A percentile compares a stretch with the other conserved stretches of the same genome.
phyloP scores from a whole-genome alignment of 495 filamentous ascomycete genomes.

The Aspergillus panamensis region DNA sequence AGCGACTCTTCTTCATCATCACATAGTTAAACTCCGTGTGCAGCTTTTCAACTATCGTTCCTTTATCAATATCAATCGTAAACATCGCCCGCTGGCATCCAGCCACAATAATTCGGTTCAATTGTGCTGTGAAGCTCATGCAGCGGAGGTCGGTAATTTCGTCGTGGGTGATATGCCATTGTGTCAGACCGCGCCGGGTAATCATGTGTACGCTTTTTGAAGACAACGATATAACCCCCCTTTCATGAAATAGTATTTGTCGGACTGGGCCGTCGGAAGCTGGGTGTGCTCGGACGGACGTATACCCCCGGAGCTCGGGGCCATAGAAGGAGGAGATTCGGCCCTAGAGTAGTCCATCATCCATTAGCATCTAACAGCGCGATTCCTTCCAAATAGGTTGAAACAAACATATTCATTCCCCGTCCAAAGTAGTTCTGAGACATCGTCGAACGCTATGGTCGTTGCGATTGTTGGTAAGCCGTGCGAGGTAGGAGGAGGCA shows the following conservation, averaged over 20 bases:
- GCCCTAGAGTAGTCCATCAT: constrained; percentile 51
- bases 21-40: constrained; percentile 72
- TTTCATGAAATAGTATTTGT: constrained; percentile 82
- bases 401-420: constrained; percentile 79
- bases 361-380: constrained; percentile 2
- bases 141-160: constrained; percentile 81
- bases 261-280: constrained; percentile 65
- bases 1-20: constrained; percentile 84
- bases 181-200: constrained; percentile 67
- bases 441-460: constrained; percentile 79
- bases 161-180: constrained; percentile 78
- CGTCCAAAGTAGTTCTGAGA: constrained; percentile 85
- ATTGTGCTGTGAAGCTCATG: constrained; percentile 90
- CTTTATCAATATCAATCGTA: constrained; percentile 83
- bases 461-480: constrained; percentile 61
- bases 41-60: constrained; percentile 69
- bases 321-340: constrained; percentile 82
- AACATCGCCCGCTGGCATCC: constrained; percentile 87
- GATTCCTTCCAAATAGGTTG: background rate
- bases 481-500: constrained; percentile 63
- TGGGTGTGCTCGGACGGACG: constrained; percentile 70
- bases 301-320: constrained; percentile 72
- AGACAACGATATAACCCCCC: constrained; percentile 77
- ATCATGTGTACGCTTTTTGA: constrained; percentile 81
- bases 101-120: constrained; percentile 79